These are phyloP conservation scores for Cyclotella sp. DNA, from an alignment of 108 stramenopile species.

Conservation along the genomic window DNA sequence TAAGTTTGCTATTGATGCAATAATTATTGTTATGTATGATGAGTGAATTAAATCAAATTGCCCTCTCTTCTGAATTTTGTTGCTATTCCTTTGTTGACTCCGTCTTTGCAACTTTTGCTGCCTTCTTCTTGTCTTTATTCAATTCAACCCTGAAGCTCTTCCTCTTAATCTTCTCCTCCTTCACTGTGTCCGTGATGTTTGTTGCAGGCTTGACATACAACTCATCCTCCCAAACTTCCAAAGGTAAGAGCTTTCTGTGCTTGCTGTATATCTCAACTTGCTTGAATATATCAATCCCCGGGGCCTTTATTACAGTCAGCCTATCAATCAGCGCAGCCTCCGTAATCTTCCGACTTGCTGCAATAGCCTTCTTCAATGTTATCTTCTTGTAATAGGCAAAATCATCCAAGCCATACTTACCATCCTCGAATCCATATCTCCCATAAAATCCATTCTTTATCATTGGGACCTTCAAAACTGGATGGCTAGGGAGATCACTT, in stretches of 20 bases:
- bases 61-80: no score
- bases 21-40: no score
- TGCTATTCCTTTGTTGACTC: no score
- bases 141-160: neutral
- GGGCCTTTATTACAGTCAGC: slow-evolving; percentile 3
- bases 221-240: neutral
- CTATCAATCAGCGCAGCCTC: neutral
- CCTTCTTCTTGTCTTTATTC: slow-evolving; percentile 1
- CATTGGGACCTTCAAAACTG: neutral
- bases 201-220: slow-evolving; percentile 6
- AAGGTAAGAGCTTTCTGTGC: neutral
- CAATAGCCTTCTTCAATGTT: neutral
- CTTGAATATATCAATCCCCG: slow-evolving; percentile 23
- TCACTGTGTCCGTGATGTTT: slow-evolving; percentile 2
- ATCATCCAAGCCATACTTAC: neutral
- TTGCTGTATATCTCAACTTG: slow-evolving; percentile 16
- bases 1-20: no score
- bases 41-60: no score
- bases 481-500: neutral
- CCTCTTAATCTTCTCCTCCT: neutral
- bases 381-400: slow-evolving; percentile 6
- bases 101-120: neutral
- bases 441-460: neutral
- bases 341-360: neutral
- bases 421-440: neutral